phyloP scores from a whole-genome alignment of 1,284 basidiomycete genomes.

The Lentinus polychrous region DNA sequence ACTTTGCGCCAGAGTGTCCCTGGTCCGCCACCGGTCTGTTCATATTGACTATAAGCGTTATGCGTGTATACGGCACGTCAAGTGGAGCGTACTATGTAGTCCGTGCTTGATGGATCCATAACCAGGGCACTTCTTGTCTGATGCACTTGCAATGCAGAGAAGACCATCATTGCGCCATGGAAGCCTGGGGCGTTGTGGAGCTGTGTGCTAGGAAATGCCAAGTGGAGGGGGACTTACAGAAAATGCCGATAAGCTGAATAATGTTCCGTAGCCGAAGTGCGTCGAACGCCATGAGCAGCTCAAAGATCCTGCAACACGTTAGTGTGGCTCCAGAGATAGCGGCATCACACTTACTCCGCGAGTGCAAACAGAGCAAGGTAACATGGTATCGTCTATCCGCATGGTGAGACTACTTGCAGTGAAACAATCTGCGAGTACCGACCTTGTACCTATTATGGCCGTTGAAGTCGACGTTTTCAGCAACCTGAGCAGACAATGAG shows the following conservation, averaged over 20 bases:
- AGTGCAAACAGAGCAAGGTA: constrained; percentile 76
- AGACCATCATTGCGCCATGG: constrained; percentile 65
- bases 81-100: constrained; percentile 16
- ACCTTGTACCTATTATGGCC: constrained; percentile 46
- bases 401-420: neutral
- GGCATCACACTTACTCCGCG: constrained; percentile 50
- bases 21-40: constrained; percentile 28
- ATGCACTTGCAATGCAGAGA: constrained; percentile 66
- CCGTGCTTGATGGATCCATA: constrained; percentile 11
- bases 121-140: constrained; percentile 61
- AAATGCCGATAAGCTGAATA: constrained; percentile 69
- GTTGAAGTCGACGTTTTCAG: constrained; percentile 40
- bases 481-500: constrained; percentile 36
- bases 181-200: constrained; percentile 43
- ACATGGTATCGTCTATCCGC: constrained; percentile 67
- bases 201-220: neutral
- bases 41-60: constrained; percentile 3
- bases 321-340: neutral
- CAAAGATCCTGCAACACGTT: constrained; percentile 49
- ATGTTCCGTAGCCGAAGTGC: constrained; percentile 68
- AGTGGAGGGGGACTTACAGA: constrained; percentile 37
- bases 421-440: neutral
- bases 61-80: neutral
- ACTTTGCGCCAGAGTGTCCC: constrained; percentile 38
- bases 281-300: constrained; percentile 67